A percentile compares a stretch with the other conserved stretches of the same genome.
These are phyloP conservation scores for Dryadomyces quercivorus DNA, from an alignment of 2,329 filamentous ascomycete species.

Conservation along the genomic window DNA sequence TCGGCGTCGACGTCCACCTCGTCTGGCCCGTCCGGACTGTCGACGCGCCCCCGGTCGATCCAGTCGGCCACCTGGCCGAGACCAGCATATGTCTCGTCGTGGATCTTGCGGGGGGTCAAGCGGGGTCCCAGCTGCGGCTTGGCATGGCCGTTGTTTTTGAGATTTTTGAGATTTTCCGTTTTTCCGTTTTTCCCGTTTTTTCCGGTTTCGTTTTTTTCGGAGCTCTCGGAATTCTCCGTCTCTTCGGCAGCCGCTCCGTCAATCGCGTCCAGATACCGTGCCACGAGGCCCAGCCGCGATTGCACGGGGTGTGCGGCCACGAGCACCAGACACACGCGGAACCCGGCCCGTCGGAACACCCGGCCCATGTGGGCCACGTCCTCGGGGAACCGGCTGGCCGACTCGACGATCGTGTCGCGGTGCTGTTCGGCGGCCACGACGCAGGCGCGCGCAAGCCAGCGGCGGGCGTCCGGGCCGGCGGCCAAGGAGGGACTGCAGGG, in stretches of 20 bases:
- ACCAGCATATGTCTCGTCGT: conserved; percentile 32
- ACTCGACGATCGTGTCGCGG: conserved; percentile 30
- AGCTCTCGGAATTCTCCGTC: no score
- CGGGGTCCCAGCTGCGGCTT: conserved; percentile 20
- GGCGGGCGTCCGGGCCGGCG: conserved; percentile 27
- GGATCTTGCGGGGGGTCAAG: conserved; percentile 30
- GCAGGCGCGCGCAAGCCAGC: conserved; percentile 30
- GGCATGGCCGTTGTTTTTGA: not conserved
- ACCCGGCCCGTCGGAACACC: conserved; percentile 21
- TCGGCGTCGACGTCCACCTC: not conserved
- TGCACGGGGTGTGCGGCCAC: conserved; percentile 29
- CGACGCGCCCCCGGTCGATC: conserved; percentile 19
- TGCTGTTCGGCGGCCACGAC: conserved; percentile 18
- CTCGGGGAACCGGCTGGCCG: conserved; percentile 29
- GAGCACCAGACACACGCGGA: conserved; percentile 26
- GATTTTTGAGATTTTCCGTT: not conserved
- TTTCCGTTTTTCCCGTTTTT: no score
- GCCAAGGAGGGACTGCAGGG: conserved; percentile 26
- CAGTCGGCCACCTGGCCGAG: conserved; percentile 24
- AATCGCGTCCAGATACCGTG: conserved; percentile 23
- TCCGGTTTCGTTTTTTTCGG: not conserved
- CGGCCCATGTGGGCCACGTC: conserved; percentile 26
- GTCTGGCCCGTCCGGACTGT: conserved; percentile 4
- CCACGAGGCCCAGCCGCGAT: conserved; percentile 29
- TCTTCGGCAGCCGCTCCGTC: conserved; percentile 23